A percentile compares a stretch with the other conserved stretches of the same genome.
Conservation (phyloP, 305 asterid genomes). For the Ilex paraguariensis region DNA sequence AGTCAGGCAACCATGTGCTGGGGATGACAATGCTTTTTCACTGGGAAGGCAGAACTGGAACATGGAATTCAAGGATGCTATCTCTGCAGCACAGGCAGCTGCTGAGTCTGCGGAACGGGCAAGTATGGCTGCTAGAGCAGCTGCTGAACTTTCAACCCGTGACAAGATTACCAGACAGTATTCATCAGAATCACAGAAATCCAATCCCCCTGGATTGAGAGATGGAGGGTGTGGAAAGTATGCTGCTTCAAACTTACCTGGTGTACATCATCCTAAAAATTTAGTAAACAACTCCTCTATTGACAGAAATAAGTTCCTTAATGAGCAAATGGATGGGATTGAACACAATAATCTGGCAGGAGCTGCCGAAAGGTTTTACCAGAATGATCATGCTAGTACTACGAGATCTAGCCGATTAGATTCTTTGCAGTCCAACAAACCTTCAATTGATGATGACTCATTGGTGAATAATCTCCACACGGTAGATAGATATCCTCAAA, state of each 20-base stretch:
- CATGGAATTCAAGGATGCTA: constrained; percentile 85
- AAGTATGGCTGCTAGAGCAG: constrained; percentile 83
- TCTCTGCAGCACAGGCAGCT: constrained; percentile 84
- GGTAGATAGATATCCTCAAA: constrained; percentile 27
- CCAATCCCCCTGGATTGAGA: constrained; percentile 25
- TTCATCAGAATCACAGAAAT: constrained; percentile 32
- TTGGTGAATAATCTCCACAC: constrained; percentile 21
- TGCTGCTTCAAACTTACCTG: constrained; percentile 16
- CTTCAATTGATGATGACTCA: constrained; percentile 30
- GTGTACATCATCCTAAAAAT: constrained; percentile 30
- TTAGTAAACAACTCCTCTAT: constrained; percentile 23
- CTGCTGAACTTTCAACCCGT: constrained; percentile 62
- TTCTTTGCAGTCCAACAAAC: constrained; percentile 29
- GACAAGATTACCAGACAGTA: constrained; percentile 33
- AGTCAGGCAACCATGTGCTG: constrained; percentile 21
- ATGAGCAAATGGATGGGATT: constrained; percentile 22
- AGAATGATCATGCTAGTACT: constrained; percentile 23
- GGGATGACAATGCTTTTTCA: constrained; percentile 23
- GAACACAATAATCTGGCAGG: constrained; percentile 22
- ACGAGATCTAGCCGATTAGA: constrained; percentile 26
- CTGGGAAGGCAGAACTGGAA: constrained; percentile 41
- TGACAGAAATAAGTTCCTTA: constrained; percentile 23
- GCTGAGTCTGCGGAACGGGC: constrained; percentile 89
- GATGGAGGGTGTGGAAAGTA: constrained; percentile 31
- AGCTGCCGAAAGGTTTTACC: constrained; percentile 19